A percentile compares a stretch with the other conserved stretches of the same genome.
Evolutionary conservation across 352 stramenopile species (phyloP).

Genomic region (Aphanomyces invadans): DNA sequence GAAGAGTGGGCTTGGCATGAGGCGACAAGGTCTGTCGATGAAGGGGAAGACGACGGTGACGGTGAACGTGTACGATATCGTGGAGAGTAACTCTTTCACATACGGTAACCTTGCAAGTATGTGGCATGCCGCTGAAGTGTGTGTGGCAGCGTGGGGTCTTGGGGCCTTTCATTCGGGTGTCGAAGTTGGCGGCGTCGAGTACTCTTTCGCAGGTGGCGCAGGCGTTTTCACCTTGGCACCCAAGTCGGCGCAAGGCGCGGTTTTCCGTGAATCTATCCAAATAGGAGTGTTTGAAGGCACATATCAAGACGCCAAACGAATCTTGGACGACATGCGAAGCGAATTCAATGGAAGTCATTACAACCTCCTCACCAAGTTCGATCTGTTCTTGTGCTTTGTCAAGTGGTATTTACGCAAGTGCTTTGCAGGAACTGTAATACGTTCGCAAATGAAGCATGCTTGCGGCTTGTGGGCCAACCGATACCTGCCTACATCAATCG

Average conservation of each 20-base stretch:
- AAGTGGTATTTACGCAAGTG: slow-evolving; percentile 24
- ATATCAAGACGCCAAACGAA: slow-evolving; percentile 58
- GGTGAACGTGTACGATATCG: slow-evolving; percentile 91
- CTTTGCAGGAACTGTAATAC: slow-evolving; percentile 89
- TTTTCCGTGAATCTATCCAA: slow-evolving; percentile 83
- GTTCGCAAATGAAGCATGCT: slow-evolving; percentile 85
- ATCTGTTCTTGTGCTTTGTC: neutral
- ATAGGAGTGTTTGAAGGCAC: slow-evolving; percentile 87
- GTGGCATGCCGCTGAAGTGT: neutral
- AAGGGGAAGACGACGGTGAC: slow-evolving; percentile 55
- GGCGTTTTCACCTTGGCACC: slow-evolving; percentile 83
- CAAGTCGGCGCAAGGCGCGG: slow-evolving; percentile 63
- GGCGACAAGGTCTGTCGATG: neutral
- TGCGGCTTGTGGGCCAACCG: slow-evolving; percentile 61
- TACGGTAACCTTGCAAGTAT: slow-evolving; percentile 48
- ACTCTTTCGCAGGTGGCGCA: slow-evolving; percentile 86
- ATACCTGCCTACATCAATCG: slow-evolving; percentile 91
- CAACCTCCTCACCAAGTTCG: slow-evolving; percentile 84
- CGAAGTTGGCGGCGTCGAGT: slow-evolving; percentile 88
- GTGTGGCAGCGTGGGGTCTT: slow-evolving; percentile 41
- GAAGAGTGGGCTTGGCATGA: neutral
- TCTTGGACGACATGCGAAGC: slow-evolving; percentile 75
- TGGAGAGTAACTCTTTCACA: slow-evolving; percentile 85
- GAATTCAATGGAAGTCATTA: slow-evolving; percentile 86
- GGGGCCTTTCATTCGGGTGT: slow-evolving; percentile 90